Evolutionary conservation across 352 stramenopile species (phyloP), one percentile per base, ranked within the genome.

Genomic region (Chrysophaeum taylorii): DNA sequence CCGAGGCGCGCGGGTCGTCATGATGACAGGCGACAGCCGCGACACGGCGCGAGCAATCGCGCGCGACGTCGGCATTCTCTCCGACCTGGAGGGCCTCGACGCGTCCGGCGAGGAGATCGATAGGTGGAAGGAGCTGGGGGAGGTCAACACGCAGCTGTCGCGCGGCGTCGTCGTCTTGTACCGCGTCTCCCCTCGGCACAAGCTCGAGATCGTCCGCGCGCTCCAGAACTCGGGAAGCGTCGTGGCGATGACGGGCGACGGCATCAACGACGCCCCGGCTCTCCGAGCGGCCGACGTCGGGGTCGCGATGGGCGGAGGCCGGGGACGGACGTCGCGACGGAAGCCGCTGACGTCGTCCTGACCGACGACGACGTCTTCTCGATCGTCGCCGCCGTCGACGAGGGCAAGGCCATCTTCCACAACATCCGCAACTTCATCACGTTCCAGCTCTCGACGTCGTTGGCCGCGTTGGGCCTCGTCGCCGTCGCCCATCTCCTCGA

Each of bases 381-480:
- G 52, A 98, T 99, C 74, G 92, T 96, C 53, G 85, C 85, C 36
- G 87, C 86, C 2, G 81, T 94, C 52, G 84, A 89, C 61, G 85
- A 93, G 78, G 88, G 88, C 29, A 89, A 90, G 79, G 84, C 70
- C 18, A 93, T 94, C 53, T 94, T 92, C 73, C 89, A 97, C 85
- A 98, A 98, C 81, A 98, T 98, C 85, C 92, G 97, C 77, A 95
- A 95, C 76, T 98, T 98, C 82, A 89, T 98, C 62, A 89, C 92
- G 33, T 98, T 98, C 81, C 84, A 98, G 76, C 90, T 98, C 52
- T 95, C 86, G 64, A 98, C 92, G 29, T 97, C 96, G 73, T 96
- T 99, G 79, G 94, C 93, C 64, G 95, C 97, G 69, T 84, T 99
- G 37, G 88, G 89, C n/a, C 93, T 97, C 43, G 97, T 98, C 68